Percentiles rank a stretch among this genome's conserved stretches.
phyloP scores from a whole-genome alignment of 31 red algal genomes.

The Endocladia muricata region DNA sequence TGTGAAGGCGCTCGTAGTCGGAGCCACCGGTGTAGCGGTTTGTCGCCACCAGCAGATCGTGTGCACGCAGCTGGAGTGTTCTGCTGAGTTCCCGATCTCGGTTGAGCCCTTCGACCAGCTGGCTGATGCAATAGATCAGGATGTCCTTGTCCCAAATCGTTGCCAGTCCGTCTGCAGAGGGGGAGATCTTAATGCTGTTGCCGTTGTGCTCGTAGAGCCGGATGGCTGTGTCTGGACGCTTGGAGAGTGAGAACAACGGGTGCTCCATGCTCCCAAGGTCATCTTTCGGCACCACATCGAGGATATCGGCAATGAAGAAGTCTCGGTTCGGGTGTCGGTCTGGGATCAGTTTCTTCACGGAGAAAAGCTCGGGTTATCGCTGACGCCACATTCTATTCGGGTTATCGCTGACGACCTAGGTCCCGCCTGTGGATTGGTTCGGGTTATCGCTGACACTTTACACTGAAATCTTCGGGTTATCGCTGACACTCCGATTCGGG shows the following conservation, averaged over 20 bases:
- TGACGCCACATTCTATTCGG: too few species aligned
- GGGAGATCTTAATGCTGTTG: neutral
- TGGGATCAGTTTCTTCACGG: too few species aligned
- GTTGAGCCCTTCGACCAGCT: neutral
- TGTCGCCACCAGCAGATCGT: conserved; percentile 3
- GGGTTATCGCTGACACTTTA: too few species aligned
- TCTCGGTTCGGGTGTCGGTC: neutral
- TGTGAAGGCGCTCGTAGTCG: neutral
- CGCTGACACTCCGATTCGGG: too few species aligned
- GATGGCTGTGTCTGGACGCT: neutral
- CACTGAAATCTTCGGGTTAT: too few species aligned
- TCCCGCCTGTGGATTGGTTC: too few species aligned
- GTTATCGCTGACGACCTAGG: too few species aligned
- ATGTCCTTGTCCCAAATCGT: neutral
- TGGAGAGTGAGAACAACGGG: neutral
- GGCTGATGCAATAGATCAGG: neutral
- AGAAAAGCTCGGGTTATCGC: too few species aligned
- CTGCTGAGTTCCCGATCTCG: neutral
- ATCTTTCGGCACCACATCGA: neutral
- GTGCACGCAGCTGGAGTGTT: neutral
- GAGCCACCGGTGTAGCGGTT: neutral
- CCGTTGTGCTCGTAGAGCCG: neutral
- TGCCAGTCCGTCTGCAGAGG: neutral
- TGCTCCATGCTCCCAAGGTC: neutral
- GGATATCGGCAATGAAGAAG: neutral